Percentiles rank a stretch among this genome's conserved stretches.
Conservation (phyloP, 2,329 filamentous ascomycete genomes). For the Aphanoascus verrucosus region DNA sequence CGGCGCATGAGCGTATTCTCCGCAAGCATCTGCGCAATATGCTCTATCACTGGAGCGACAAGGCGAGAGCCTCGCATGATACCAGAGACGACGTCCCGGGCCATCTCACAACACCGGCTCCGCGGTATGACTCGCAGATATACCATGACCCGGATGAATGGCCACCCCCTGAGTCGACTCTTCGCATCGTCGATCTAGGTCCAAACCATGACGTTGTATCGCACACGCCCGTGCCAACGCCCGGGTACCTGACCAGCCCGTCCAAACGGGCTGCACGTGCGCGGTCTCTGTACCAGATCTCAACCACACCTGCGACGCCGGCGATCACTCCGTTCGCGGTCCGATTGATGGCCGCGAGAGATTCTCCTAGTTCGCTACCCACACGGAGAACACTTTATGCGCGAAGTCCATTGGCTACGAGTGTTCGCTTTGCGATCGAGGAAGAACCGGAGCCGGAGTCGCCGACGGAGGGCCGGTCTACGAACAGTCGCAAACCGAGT, state of each 20-base stretch:
- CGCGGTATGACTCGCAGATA: background rate
- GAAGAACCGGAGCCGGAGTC: slow-evolving; percentile 34
- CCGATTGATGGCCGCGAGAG: slow-evolving; percentile 24
- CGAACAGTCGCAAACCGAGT: slow-evolving; percentile 15
- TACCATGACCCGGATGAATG: slow-evolving; percentile 21
- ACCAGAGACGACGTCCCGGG: slow-evolving; percentile 21
- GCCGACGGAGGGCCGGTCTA: slow-evolving; percentile 31
- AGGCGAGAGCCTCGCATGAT: slow-evolving; percentile 27
- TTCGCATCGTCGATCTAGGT: slow-evolving; percentile 30
- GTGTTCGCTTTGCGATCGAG: slow-evolving; percentile 32
- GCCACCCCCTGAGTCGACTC: slow-evolving; percentile 28
- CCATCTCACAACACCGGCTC: slow-evolving; percentile 8
- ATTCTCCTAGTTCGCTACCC: slow-evolving; percentile 11
- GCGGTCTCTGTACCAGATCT: slow-evolving; percentile 31
- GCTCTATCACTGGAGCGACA: slow-evolving; percentile 46
- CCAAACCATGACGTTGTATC: slow-evolving; percentile 25
- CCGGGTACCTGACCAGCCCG: slow-evolving; percentile 37
- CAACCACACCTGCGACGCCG: slow-evolving; percentile 38
- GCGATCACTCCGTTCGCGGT: slow-evolving; percentile 36
- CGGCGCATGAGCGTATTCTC: slow-evolving; percentile 43
- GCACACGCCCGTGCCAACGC: slow-evolving; percentile 31
- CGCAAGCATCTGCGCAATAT: slow-evolving; percentile 47
- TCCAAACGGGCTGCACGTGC: slow-evolving; percentile 38
- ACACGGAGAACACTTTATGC: slow-evolving; percentile 10
- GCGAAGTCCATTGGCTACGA: slow-evolving; percentile 23